Percentiles rank a stretch among this genome's conserved stretches.
phyloP scores from a whole-genome alignment of 2,329 filamentous ascomycete genomes.

The Xylaria sp. region DNA sequence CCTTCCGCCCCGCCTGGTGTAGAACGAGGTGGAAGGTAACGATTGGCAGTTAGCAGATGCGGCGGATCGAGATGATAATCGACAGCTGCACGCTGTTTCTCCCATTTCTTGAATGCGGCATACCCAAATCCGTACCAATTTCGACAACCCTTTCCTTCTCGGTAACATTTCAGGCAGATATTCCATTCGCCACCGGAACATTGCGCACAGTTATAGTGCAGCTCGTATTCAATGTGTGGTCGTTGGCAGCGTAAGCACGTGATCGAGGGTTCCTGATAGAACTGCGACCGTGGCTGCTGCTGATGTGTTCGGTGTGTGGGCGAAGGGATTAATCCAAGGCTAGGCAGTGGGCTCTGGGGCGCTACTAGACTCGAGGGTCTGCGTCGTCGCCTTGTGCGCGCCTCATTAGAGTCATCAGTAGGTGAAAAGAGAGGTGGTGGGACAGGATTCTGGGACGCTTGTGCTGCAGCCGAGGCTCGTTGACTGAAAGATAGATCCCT shows the following conservation, averaged over 20 bases:
- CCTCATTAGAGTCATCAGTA: slow-evolving; percentile 38
- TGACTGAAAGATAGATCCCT: slow-evolving; percentile 54
- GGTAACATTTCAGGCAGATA: slow-evolving; percentile 84
- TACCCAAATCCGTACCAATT: slow-evolving; percentile 91
- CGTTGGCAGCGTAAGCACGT: slow-evolving; percentile 77
- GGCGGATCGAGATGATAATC: slow-evolving; percentile 57
- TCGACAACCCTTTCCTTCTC: slow-evolving; percentile 77
- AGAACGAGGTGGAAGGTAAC: slow-evolving; percentile 64
- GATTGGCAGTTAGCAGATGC: slow-evolving; percentile 68
- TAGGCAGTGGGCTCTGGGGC: slow-evolving; percentile 48
- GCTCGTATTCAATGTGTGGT: slow-evolving; percentile 80
- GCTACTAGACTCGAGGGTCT: slow-evolving; percentile 56
- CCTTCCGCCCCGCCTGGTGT: slow-evolving; percentile 65
- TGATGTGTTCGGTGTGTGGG: slow-evolving; percentile 49
- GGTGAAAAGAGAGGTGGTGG: slow-evolving; percentile 35
- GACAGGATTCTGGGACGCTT: slow-evolving; percentile 33
- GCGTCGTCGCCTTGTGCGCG: slow-evolving; percentile 45
- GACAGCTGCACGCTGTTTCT: slow-evolving; percentile 59
- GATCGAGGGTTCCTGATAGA: slow-evolving; percentile 77
- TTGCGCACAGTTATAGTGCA: slow-evolving; percentile 83
- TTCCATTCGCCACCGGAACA: slow-evolving; percentile 80
- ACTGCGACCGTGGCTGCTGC: slow-evolving; percentile 58
- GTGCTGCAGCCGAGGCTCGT: slow-evolving; percentile 45
- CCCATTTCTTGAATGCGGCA: slow-evolving; percentile 75
- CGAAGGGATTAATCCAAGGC: slow-evolving; percentile 49